Conservation (phyloP, 2,329 filamentous ascomycete genomes). For the Diaporthe sp. region DNA sequence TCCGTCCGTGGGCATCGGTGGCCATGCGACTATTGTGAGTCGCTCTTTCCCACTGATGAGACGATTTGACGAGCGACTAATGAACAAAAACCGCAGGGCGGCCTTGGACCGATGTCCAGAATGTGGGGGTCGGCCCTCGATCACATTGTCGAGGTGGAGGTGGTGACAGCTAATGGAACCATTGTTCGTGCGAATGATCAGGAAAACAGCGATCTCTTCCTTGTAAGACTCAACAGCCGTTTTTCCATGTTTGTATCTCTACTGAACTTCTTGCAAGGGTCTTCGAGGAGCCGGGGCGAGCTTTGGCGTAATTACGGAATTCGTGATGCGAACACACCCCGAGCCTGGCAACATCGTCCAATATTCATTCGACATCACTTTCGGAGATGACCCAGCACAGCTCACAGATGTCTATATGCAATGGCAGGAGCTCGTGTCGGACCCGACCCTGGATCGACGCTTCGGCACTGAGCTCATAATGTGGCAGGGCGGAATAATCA, state of each 20-base stretch:
- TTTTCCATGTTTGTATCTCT: slow-evolving; percentile 26
- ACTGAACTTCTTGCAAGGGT: slow-evolving; percentile 51
- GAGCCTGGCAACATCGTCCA: slow-evolving; percentile 69
- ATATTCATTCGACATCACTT: slow-evolving; percentile 68
- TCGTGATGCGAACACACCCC: slow-evolving; percentile 67
- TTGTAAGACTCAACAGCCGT: slow-evolving; percentile 47
- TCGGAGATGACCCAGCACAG: slow-evolving; percentile 58
- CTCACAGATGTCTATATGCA: slow-evolving; percentile 63
- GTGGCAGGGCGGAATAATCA: slow-evolving; percentile 64
- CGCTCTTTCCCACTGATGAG: too few relatives aligned
- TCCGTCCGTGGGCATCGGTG: slow-evolving; percentile 69
- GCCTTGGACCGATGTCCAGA: slow-evolving; percentile 68
- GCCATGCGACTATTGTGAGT: slow-evolving; percentile 67
- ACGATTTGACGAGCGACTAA: not conserved
- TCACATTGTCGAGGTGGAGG: slow-evolving; percentile 66
- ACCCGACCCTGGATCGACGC: slow-evolving; percentile 67
- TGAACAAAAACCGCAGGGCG: slow-evolving; percentile 55
- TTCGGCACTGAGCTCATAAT: slow-evolving; percentile 70
- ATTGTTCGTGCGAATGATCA: slow-evolving; percentile 61
- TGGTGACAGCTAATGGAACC: slow-evolving; percentile 68
- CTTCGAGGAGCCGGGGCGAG: slow-evolving; percentile 68
- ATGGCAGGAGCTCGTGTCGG: slow-evolving; percentile 70
- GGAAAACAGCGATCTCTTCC: slow-evolving; percentile 67
- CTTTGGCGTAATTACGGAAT: slow-evolving; percentile 70
- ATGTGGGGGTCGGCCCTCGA: slow-evolving; percentile 71